Percentiles rank a stretch among this genome's conserved stretches.
Evolutionary conservation across 768 basidiomycete genomes (phyloP).

Genomic region (Suillus alpinus): DNA sequence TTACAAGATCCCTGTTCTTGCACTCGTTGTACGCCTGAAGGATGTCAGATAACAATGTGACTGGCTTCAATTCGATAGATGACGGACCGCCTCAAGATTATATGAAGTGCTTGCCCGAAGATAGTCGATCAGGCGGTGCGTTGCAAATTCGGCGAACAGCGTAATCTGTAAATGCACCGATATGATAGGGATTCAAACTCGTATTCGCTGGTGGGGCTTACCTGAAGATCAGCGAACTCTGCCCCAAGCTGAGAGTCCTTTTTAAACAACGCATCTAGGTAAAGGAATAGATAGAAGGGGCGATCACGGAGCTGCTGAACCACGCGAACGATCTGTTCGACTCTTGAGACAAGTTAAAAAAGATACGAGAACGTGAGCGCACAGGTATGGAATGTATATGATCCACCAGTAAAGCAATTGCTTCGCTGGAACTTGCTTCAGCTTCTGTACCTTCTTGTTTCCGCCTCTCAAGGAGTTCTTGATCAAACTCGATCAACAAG

Average conservation of each 20-base stretch:
- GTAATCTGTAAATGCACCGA: constrained; percentile 52
- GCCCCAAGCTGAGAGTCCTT: constrained; percentile 80
- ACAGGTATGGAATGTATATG: constrained; percentile 97
- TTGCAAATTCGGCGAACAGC: constrained; percentile 88
- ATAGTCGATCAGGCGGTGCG: constrained; percentile 81
- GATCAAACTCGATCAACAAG: constrained; percentile 91
- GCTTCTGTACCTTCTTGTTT: constrained; percentile 39
- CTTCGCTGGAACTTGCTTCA: constrained; percentile 57
- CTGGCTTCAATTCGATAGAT: too few species aligned
- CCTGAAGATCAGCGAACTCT: constrained; percentile 84
- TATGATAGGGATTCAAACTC: neutral
- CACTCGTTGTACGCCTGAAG: constrained; percentile 82
- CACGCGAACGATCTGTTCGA: constrained; percentile 72
- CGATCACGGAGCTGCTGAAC: constrained; percentile 79
- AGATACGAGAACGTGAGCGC: constrained; percentile 21
- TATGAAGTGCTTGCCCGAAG: constrained; percentile 89
- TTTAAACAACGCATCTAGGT: constrained; percentile 85
- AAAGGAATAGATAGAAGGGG: constrained; percentile 85
- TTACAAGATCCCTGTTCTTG: constrained; percentile 80
- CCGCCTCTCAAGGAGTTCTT: constrained; percentile 70
- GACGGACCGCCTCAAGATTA: constrained; percentile 72
- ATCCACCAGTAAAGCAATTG: constrained; percentile 85
- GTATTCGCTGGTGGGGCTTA: constrained; percentile 23
- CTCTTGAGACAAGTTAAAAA: neutral
- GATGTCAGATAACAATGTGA: neutral